These are phyloP conservation scores for Linum tenue DNA, from an alignment of 345 rosid species.

Conservation along the genomic window DNA sequence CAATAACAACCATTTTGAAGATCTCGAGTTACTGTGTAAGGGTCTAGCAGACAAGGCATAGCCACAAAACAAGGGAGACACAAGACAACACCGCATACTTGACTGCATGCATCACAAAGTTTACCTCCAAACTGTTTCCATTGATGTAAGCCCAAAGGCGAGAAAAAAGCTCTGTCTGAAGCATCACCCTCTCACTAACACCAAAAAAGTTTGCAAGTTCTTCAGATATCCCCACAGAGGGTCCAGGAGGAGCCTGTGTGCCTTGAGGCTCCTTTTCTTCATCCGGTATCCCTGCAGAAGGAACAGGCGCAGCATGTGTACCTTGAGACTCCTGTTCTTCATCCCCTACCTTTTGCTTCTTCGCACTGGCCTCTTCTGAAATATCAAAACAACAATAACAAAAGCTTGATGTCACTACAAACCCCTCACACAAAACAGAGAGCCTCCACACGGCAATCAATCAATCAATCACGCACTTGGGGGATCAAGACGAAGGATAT, in stretches of 20 bases:
- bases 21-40: no score
- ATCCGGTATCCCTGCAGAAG: background rate
- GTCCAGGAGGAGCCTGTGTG: background rate
- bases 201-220: slow-evolving; percentile 31
- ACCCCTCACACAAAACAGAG: background rate
- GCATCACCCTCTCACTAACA: slow-evolving; percentile 26
- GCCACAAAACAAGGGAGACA: no score
- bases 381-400: no score
- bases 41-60: no score
- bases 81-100: no score
- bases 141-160: slow-evolving; percentile 31
- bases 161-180: slow-evolving; percentile 17
- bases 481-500: slow-evolving; percentile 26
- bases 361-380: slow-evolving; percentile 20
- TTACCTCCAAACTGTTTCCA: slow-evolving; percentile 26
- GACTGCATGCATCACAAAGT: background rate
- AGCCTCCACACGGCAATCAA: background rate
- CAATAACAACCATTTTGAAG: no score
- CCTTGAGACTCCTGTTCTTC: no score
- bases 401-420: no score
- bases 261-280: no score
- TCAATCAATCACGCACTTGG: slow-evolving; percentile 14
- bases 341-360: slow-evolving; percentile 19
- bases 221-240: slow-evolving; percentile 27
- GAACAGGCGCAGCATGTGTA: background rate